Evolutionary conservation across 2,329 filamentous ascomycete species (phyloP).

Genomic region (Ophiocordyceps polyrhachis-furcata): DNA sequence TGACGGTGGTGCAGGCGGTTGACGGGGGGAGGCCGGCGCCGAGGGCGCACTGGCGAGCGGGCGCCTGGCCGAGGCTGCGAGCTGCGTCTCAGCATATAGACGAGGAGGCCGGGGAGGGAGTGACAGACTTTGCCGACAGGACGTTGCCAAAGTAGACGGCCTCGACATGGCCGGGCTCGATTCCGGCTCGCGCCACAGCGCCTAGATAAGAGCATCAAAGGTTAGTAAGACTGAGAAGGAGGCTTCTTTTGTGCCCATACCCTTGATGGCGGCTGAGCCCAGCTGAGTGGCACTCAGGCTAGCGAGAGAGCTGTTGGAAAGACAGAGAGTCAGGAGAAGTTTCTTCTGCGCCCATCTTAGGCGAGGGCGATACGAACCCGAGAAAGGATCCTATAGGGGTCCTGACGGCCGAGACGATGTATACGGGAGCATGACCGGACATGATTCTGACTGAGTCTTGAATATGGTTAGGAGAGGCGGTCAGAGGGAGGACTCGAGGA

Average conservation of each 20-base stretch:
- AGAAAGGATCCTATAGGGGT: conserved; percentile 91
- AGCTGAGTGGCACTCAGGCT: conserved; percentile 74
- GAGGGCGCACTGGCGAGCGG: conserved; percentile 84
- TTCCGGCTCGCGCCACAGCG: conserved; percentile 70
- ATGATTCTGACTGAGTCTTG: too few relatives aligned
- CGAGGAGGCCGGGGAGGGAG: not conserved
- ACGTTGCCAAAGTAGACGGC: conserved; percentile 99
- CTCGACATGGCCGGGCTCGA: conserved; percentile 79
- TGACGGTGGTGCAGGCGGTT: conserved; percentile 78
- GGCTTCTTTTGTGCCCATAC: conserved; percentile 22
- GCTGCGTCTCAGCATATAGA: not conserved
- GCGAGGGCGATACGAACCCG: conserved; percentile 42
- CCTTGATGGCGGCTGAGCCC: conserved; percentile 82
- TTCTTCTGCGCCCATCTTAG: too few relatives aligned
- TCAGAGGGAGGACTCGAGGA: too few relatives aligned
- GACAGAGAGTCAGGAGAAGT: conserved; percentile 3
- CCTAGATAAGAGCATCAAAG: conserved; percentile 18
- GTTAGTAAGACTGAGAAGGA: not conserved
- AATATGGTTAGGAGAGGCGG: too few relatives aligned
- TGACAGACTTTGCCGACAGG: conserved; percentile 70
- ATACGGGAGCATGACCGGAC: conserved; percentile 70
- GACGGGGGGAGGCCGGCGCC: conserved; percentile 66
- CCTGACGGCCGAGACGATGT: conserved; percentile 82
- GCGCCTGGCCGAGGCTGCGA: conserved; percentile 84
- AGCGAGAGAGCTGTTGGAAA: conserved; percentile 55